Percentiles rank a stretch among this genome's conserved stretches.
Evolutionary conservation across 306 rosid genomes (phyloP).

Genomic region (Lathyrus sativus): DNA sequence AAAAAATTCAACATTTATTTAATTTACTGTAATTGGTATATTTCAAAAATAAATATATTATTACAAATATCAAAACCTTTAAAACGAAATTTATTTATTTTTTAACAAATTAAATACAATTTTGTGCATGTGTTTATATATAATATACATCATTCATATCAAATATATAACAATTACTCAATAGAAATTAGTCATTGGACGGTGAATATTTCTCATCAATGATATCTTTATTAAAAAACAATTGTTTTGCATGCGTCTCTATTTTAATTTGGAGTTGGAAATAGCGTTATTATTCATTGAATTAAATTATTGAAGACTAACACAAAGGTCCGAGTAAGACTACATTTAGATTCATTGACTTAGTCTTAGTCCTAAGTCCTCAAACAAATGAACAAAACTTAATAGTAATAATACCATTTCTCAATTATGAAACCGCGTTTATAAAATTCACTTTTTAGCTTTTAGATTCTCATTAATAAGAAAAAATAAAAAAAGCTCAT

Average conservation of each 20-base stretch:
- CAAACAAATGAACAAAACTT: not conserved
- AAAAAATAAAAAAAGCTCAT: not conserved
- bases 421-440: constrained; percentile 44
- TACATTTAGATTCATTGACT: constrained; percentile 29
- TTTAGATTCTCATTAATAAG: constrained; percentile 22
- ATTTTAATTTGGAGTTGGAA: not conserved
- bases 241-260: not conserved
- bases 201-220: too few relatives aligned
- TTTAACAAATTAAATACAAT: too few relatives aligned
- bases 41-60: too few relatives aligned
- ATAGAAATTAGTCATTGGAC: too few relatives aligned
- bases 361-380: constrained; percentile 45
- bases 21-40: too few relatives aligned
- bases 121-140: too few relatives aligned
- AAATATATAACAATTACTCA: too few relatives aligned
- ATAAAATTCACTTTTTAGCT: not conserved
- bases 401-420: not conserved
- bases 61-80: too few relatives aligned
- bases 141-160: too few relatives aligned
- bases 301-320: not conserved
- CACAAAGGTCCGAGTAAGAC: constrained; percentile 27
- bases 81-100: too few relatives aligned
- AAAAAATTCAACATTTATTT: too few relatives aligned
- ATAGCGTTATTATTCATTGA: constrained; percentile 19
- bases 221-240: too few relatives aligned